Evolutionary conservation across 345 rosid genomes (phyloP).

Genomic region (Eutrema japonicum): DNA sequence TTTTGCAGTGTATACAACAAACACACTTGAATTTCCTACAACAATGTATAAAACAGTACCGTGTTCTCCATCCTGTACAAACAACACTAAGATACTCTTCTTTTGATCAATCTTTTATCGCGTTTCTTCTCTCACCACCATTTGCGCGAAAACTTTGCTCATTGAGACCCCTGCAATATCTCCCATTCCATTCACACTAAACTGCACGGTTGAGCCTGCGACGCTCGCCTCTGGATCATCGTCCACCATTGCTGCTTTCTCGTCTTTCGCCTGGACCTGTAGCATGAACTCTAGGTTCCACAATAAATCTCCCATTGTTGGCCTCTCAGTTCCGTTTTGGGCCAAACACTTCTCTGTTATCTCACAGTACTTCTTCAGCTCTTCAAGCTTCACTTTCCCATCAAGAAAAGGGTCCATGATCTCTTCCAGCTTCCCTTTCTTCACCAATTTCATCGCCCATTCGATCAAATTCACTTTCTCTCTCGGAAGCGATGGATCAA

Average conservation of each 20-base stretch:
- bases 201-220: slow-evolving; percentile 32
- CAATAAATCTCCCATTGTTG: slow-evolving; percentile 69
- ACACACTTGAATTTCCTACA: slow-evolving; percentile 4
- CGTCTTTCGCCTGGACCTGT: slow-evolving; percentile 51
- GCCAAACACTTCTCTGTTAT: slow-evolving; percentile 69
- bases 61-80: slow-evolving; percentile 32
- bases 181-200: slow-evolving; percentile 44
- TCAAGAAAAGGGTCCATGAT: slow-evolving; percentile 54
- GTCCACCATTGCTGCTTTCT: slow-evolving; percentile 39
- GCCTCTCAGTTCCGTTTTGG: slow-evolving; percentile 51
- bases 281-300: slow-evolving; percentile 76
- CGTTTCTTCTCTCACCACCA: slow-evolving; percentile 69
- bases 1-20: slow-evolving; percentile 22
- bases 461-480: slow-evolving; percentile 63
- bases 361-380: slow-evolving; percentile 57
- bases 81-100: slow-evolving; percentile 24
- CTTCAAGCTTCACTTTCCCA: slow-evolving; percentile 53
- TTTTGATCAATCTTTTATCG: slow-evolving; percentile 31
- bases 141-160: slow-evolving; percentile 67
- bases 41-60: slow-evolving; percentile 14
- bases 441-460: slow-evolving; percentile 54
- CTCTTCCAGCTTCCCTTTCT: slow-evolving; percentile 50
- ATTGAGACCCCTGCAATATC: slow-evolving; percentile 60
- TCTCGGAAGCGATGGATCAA: slow-evolving; percentile 59
- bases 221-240: slow-evolving; percentile 41